Percentiles rank a stretch among this genome's conserved stretches.
Evolutionary conservation across 352 stramenopile species (phyloP).

Genomic region (Pythium vanterpoolii): DNA sequence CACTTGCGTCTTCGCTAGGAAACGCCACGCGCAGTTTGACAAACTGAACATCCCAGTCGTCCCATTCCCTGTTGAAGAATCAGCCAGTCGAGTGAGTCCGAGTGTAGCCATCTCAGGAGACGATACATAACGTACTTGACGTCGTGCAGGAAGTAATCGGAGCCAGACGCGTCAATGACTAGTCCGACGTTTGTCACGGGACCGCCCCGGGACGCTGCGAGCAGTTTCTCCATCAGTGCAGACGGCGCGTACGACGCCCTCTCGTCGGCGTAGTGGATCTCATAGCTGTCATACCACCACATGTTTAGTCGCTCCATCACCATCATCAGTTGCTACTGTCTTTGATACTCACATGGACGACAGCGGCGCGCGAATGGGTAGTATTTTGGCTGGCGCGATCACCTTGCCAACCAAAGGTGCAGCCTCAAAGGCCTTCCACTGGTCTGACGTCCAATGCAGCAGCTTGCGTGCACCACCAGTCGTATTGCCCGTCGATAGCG

Average conservation of each 20-base stretch:
- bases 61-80: conserved; percentile 59
- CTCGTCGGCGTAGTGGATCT: conserved; percentile 72
- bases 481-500: not conserved
- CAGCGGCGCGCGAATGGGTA: conserved; percentile 78
- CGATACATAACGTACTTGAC: conserved; percentile 43
- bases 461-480: conserved; percentile 44
- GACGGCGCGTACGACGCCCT: conserved; percentile 58
- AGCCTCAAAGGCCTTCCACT: conserved; percentile 66
- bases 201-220: conserved; percentile 52
- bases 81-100: not conserved
- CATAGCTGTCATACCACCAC: conserved; percentile 44
- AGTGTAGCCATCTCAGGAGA: conserved; percentile 1
- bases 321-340: not conserved
- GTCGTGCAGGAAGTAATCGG: conserved; percentile 72
- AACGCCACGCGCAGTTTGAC: conserved; percentile 45
- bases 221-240: conserved; percentile 79
- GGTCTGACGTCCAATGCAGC: conserved; percentile 55
- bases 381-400: conserved; percentile 49
- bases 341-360: conserved; percentile 59
- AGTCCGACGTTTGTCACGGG: conserved; percentile 67
- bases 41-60: conserved; percentile 86
- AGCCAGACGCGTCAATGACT: conserved; percentile 75
- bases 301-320: not conserved
- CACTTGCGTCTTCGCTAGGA: conserved; percentile 18
- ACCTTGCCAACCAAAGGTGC: conserved; percentile 48